Base-by-base conservation (phyloP, 805 yeast species). In the Lachancea nothofagi region DNA sequence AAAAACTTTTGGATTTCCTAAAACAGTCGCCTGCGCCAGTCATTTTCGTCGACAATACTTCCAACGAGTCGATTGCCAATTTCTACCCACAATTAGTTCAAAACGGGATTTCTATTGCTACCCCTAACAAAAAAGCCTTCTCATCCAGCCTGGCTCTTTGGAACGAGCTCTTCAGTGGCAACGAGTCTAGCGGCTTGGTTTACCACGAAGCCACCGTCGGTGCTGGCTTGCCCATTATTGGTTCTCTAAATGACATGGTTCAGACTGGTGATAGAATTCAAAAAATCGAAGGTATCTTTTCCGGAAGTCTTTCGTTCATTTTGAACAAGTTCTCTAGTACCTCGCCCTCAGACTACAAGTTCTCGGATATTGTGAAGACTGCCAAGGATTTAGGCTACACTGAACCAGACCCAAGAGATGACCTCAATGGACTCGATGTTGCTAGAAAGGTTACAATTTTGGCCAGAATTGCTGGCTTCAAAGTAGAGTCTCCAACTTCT, bases 371-470 rank as follows among this genome's bases (percentile, higher is more conserved):
- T 36, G 97, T 93, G 43, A 71, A 75, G 47, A 78, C 79, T 34
- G 98, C 99, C 38, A 90, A 90, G 67, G 66, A 79, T 38, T 71
- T 87, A 49, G 99, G 99, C 37, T 93, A 87, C 75, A 90, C 97
- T 29, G 98, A 93, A 68, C 99, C 99, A 36, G 99, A 93, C 64
- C 98, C 99, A 65, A 82, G 99, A 68, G 99, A 93, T 64, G 99
- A 93, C 62, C 77, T 93, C 65, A 93, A 90, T 64, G 99, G 99
- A 40, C 74, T 93, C 61, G 99, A 93, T 60, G 96, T 93, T 45
- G 99, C 99, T 31, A 83, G 99, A 75, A 93, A 93, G 66, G 96
- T 93, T 22, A 88, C 98, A 19, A 93, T 93, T 49, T 75, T 93
- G 47, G 95, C 96, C 33, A 83, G 99, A 72, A 75, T 93, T 39